phyloP scores from a whole-genome alignment of 2,329 filamentous ascomycete genomes.

The Xylariaceae sp. region DNA sequence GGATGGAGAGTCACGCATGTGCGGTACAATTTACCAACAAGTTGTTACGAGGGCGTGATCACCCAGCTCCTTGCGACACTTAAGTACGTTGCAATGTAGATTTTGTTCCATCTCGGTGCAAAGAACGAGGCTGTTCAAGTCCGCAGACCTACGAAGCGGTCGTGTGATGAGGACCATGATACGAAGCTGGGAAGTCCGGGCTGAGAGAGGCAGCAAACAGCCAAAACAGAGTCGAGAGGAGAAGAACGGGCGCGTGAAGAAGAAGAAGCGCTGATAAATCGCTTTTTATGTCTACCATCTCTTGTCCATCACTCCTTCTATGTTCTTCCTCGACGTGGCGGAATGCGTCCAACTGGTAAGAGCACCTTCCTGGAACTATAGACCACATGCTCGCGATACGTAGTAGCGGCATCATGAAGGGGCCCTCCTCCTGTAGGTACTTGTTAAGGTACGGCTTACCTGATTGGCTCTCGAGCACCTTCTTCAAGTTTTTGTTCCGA shows the following conservation, averaged over 20 bases:
- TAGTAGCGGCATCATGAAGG: too few relatives aligned
- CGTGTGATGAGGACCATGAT: slow-evolving; percentile 25
- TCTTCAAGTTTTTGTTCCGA: too few relatives aligned
- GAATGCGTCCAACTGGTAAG: background rate
- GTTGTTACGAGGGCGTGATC: slow-evolving; percentile 83
- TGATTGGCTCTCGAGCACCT: too few relatives aligned
- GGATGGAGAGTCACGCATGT: background rate
- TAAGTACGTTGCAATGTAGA: slow-evolving; percentile 80
- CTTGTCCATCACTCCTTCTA: slow-evolving; percentile 10
- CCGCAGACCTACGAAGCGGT: slow-evolving; percentile 4
- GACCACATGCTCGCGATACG: background rate
- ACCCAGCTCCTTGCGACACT: slow-evolving; percentile 72
- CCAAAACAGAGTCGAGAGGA: background rate
- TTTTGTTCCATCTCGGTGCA: slow-evolving; percentile 68
- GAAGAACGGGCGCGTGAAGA: too few relatives aligned
- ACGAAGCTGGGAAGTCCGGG: background rate
- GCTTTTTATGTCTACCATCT: background rate
- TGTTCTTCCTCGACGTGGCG: background rate
- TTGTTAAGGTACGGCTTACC: too few relatives aligned
- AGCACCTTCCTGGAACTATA: slow-evolving; percentile 1
- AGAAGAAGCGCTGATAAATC: background rate
- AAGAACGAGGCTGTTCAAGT: background rate
- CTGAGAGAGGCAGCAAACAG: background rate
- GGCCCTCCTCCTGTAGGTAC: too few relatives aligned
- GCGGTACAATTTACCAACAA: slow-evolving; percentile 67